Base-by-base conservation (phyloP, 306 rosid genomes). In the Fragaria nilgerrensis region DNA sequence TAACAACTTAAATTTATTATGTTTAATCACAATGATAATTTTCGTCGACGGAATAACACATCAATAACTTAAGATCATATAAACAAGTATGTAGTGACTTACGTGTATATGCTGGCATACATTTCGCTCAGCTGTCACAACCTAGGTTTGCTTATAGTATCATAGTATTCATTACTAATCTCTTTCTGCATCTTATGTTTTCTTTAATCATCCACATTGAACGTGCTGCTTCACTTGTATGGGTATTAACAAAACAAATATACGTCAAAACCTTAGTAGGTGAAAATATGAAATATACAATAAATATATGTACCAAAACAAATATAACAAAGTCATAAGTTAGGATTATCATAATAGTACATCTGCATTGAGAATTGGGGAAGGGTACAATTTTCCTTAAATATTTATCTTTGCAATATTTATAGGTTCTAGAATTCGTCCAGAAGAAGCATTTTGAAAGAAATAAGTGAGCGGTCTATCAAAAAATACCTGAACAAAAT, bases 181-280 rank as follows among this genome's bases (percentile, higher is more conserved):
- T 44, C 32, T 36, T 10, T 34, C 27, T 36, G 45, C 29, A 61
- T 75, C 20, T 10, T 41, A 44, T 44, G 47, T 29, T 44, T 75
- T 44, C 45, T 62, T 52, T 75, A 45, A 62, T 75, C 47, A 45
- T 75, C 71, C 70, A 75, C 82, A 29, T 86, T 72, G 83, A 81
- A 75, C 75, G 73, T 70, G 75, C 82, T 64, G 52, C 83, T 83
- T 82, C 90, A 88, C 87, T 87, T 85, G 86, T 73, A 45, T 50
- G 55, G 84, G 68, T 74, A 52, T 67, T 13, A 74, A 43, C 23
- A 74, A 23, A 73, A 52, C 56, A 39, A 58, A 36, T 36, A 36
- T 15, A 17, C 41, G 34, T 43, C 23, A 16, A 23, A 55, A 73
- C 43, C 41, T 39, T 16, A 58, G 41, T 14, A 74, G 45, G 72